Percentiles rank a stretch among this genome's conserved stretches.
phyloP scores from a whole-genome alignment of 2,329 filamentous ascomycete genomes.

The Coleophoma eucalyptorum region DNA sequence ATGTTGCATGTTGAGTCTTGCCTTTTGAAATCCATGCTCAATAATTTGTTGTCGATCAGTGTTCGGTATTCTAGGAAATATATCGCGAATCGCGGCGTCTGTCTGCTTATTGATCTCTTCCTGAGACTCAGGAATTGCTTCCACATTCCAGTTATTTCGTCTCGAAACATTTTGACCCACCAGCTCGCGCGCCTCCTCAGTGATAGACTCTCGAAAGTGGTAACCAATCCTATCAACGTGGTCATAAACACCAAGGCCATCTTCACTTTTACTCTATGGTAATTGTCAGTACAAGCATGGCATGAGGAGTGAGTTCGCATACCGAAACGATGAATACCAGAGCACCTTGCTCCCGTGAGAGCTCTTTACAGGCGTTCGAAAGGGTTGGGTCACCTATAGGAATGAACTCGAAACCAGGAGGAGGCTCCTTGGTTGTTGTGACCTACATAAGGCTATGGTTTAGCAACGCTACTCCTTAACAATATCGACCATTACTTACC shows the following conservation, averaged over 20 bases:
- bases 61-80: conserved; percentile 63
- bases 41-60: conserved; percentile 61
- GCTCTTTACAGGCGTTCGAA: conserved; percentile 58
- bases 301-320: conserved; percentile 24
- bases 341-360: conserved; percentile 57
- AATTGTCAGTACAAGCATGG: neutral
- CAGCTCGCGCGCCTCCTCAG: conserved; percentile 46
- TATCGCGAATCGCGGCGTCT: conserved; percentile 56
- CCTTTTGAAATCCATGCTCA: conserved; percentile 59
- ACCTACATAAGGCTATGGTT: conserved; percentile 34
- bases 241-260: conserved; percentile 23
- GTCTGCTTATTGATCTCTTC: conserved; percentile 58
- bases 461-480: too few species aligned
- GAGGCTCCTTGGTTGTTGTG: conserved; percentile 46
- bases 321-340: conserved; percentile 67
- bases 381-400: conserved; percentile 59
- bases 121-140: conserved; percentile 57
- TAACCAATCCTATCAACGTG: conserved; percentile 58
- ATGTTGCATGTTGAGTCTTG: conserved; percentile 28
- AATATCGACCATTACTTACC: conserved; percentile 36
- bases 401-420: conserved; percentile 60
- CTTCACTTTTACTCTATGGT: conserved; percentile 16
- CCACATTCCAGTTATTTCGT: conserved; percentile 36
- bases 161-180: conserved; percentile 23
- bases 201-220: conserved; percentile 55